Evolutionary conservation across 1,284 basidiomycete species (phyloP).

Genomic region (Lignosus rhinocerotis): DNA sequence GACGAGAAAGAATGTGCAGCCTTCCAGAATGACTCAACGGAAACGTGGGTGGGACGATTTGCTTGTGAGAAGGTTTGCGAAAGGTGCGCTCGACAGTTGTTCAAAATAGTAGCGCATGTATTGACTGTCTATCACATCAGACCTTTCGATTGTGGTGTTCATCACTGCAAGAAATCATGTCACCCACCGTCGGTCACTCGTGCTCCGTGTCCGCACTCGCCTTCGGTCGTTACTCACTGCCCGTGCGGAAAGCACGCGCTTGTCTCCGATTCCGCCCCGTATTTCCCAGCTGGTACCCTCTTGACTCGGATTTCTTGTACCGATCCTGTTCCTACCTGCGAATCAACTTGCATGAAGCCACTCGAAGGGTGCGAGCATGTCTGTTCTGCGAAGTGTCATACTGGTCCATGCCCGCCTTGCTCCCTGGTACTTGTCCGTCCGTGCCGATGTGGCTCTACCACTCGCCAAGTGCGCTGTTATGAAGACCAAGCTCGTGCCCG

Average conservation of each 20-base stretch:
- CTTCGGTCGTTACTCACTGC: conserved; percentile 67
- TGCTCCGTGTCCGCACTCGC: conserved; percentile 73
- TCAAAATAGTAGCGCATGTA: not conserved
- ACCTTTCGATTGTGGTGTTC: conserved; percentile 74
- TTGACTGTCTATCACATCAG: conserved; percentile 37
- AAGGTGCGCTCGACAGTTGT: conserved; percentile 40
- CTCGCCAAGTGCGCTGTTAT: conserved; percentile 51
- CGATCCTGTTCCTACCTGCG: conserved; percentile 80
- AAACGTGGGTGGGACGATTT: conserved; percentile 70
- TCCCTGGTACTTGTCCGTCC: conserved; percentile 63
- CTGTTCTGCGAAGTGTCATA: conserved; percentile 63
- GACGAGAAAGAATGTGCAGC: conserved; percentile 33
- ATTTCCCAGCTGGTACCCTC: conserved; percentile 36
- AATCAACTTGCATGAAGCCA: conserved; percentile 63
- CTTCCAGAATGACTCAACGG: conserved; percentile 35
- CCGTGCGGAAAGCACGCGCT: conserved; percentile 78
- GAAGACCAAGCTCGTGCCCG: conserved; percentile 35
- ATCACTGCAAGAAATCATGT: conserved; percentile 66
- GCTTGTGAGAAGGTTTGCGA: conserved; percentile 65
- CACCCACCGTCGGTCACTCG: conserved; percentile 70
- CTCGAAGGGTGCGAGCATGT: conserved; percentile 66
- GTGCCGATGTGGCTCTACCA: conserved; percentile 79
- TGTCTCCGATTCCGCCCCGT: conserved; percentile 34
- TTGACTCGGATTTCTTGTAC: conserved; percentile 61
- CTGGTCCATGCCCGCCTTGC: conserved; percentile 76